Percentiles rank a stretch among this genome's conserved stretches.
Evolutionary conservation across 305 asterid genomes (phyloP).

Genomic region (Stenogyne calaminthoides): DNA sequence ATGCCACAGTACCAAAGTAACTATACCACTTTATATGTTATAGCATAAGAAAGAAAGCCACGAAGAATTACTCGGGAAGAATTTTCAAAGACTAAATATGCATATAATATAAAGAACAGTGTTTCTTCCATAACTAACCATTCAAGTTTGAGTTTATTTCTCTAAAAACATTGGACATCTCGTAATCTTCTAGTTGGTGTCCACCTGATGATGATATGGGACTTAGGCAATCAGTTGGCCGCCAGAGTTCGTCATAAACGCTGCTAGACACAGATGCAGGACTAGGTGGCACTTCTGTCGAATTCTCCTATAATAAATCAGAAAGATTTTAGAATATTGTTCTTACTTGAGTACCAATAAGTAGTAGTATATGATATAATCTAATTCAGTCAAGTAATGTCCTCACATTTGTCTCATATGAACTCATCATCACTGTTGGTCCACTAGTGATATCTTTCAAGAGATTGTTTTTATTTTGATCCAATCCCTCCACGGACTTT

Average conservation of each 20-base stretch:
- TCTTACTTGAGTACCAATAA: slow-evolving; percentile 12
- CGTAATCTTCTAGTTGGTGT: slow-evolving; percentile 61
- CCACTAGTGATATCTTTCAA: slow-evolving; percentile 56
- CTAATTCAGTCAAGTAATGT: slow-evolving; percentile 14
- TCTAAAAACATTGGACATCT: slow-evolving; percentile 66
- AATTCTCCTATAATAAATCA: slow-evolving; percentile 65
- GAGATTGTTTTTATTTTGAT: slow-evolving; percentile 42
- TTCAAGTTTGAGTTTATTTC: slow-evolving; percentile 88
- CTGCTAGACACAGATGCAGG: slow-evolving; percentile 98
- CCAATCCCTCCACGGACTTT: slow-evolving; percentile 51
- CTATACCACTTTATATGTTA: slow-evolving; percentile 19
- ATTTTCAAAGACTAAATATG: slow-evolving; percentile 4
- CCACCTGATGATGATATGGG: slow-evolving; percentile 67
- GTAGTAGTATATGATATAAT: slow-evolving; percentile 10
- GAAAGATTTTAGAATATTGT: slow-evolving; percentile 5
- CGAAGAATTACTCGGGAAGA: neutral
- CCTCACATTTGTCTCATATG: slow-evolving; percentile 71
- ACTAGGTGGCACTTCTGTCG: slow-evolving; percentile 98
- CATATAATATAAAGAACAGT: slow-evolving; percentile 10
- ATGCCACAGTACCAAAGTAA: neutral
- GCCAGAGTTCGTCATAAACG: slow-evolving; percentile 72
- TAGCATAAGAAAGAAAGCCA: slow-evolving; percentile 3
- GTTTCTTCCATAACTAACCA: slow-evolving; percentile 51
- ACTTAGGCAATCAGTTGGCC: slow-evolving; percentile 66
- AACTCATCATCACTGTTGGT: slow-evolving; percentile 48